Evolutionary conservation across 306 rosid genomes (phyloP), one percentile per base, ranked within the genome.

Genomic region (Vigna mungo): DNA sequence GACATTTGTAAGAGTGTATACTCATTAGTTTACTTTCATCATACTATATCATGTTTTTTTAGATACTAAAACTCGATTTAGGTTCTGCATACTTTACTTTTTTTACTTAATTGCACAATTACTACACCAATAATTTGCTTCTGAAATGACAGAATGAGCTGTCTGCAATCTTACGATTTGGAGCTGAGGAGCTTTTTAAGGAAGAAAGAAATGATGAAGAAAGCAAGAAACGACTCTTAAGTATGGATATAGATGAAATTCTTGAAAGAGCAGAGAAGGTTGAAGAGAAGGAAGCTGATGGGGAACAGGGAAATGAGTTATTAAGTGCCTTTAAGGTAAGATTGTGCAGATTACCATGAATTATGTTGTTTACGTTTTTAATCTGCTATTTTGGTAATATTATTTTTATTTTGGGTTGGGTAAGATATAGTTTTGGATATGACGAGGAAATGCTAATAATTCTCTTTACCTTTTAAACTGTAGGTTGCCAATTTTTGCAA

Each of bases 231-330:
- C 80, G 89, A 59, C 97, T 96, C 58, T 80, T 89, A 82, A 84
- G 96, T 80, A 81, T 96, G 99, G 96, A 96, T 86, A 96, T 96
- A 75, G 99, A 96, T 77, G 99, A 96, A 85, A 96, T 96, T 88
- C 99, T 96, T 84, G 99, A 92, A 88, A 96, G 98, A 82, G 99
- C 99, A 6, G 99, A 96, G 86, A 89, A 93, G 88, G 99, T 96
- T 74, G 99, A 96, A 85, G 97, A 91, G 84, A 96, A 90, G 85
- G 93, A 88, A 71, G 85, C 83, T 43, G 88, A 75, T 12, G 93
- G 75, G 75, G 97, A 96, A 88, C 77, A 90, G 69, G 98, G 87
- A 23, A 25, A 90, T 54, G 99, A 93, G 81, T 85, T 96, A 82
- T 83, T 96, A 80, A 78, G 99, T 85, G 99, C 97, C 75, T 96